Percentiles rank a stretch among this genome's conserved stretches.
Evolutionary conservation across 2,329 filamentous ascomycete species (phyloP).

Genomic region (Nectriaceae sp.): DNA sequence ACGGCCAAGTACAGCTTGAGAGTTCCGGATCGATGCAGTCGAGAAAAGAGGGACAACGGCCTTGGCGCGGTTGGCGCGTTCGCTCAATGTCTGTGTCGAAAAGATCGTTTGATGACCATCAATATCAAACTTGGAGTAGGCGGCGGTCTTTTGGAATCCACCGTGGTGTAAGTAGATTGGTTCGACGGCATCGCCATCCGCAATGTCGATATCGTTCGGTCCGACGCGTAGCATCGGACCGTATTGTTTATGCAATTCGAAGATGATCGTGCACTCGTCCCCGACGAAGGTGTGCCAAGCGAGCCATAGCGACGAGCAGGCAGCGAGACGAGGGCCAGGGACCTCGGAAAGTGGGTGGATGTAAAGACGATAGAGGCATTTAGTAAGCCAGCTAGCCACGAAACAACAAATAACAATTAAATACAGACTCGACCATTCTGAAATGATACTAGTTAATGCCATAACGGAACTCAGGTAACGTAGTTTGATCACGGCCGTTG

Average conservation of each 20-base stretch:
- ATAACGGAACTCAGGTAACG: no score
- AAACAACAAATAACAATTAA: not conserved
- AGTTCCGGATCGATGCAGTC: conserved; percentile 42
- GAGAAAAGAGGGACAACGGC: conserved; percentile 52
- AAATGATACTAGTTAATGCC: not conserved
- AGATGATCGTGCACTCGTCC: conserved; percentile 9
- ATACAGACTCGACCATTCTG: not conserved
- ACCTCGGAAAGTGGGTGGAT: conserved; percentile 8
- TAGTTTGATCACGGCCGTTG: no score
- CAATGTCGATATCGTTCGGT: conserved; percentile 42
- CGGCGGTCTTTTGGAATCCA: conserved; percentile 53
- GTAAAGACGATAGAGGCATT: conserved; percentile 1
- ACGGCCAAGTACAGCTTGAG: conserved; percentile 21
- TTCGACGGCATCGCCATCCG: conserved; percentile 45
- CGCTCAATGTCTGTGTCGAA: conserved; percentile 42
- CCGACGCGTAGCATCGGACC: conserved; percentile 38
- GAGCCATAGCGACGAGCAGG: conserved; percentile 7
- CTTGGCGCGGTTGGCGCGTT: conserved; percentile 48
- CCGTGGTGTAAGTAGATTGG: conserved; percentile 54
- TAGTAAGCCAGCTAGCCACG: not conserved
- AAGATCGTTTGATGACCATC: conserved; percentile 58
- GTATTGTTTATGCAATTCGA: conserved; percentile 34
- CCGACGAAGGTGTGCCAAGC: conserved; percentile 11
- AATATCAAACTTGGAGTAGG: conserved; percentile 59
- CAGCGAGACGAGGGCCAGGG: conserved; percentile 8